Evolutionary conservation across 352 stramenopile species (phyloP).

Genomic region (Phytophthora quininea): DNA sequence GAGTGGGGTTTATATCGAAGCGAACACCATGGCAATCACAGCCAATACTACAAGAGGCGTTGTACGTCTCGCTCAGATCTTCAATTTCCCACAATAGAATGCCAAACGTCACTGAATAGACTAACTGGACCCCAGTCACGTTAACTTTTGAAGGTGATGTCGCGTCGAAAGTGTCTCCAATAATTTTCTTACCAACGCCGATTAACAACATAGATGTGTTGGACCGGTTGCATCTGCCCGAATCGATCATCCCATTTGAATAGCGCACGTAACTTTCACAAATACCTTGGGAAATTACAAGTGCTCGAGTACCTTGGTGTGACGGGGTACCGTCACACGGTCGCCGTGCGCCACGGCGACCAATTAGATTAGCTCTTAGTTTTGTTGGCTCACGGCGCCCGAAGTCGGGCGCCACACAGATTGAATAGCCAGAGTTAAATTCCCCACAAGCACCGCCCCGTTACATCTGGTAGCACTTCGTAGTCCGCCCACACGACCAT

Average conservation of each 20-base stretch:
- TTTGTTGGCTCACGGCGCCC: too few species aligned
- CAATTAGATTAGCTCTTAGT: too few species aligned
- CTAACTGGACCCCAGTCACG: neutral
- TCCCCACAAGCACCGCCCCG: too few species aligned
- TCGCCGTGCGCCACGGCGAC: too few species aligned
- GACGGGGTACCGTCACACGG: too few species aligned
- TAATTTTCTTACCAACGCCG: constrained; percentile 4
- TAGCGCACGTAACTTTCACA: too few species aligned
- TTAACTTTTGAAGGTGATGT: neutral
- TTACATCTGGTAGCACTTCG: too few species aligned
- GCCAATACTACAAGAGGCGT: constrained; percentile 3
- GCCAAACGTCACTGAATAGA: constrained; percentile 31
- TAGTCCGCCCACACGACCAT: too few species aligned
- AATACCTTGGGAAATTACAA: too few species aligned
- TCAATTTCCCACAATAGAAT: constrained; percentile 20
- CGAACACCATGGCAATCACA: constrained; percentile 8
- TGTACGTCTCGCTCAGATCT: constrained; percentile 10
- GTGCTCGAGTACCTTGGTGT: too few species aligned
- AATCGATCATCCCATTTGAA: neutral
- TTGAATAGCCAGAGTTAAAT: too few species aligned
- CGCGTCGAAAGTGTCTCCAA: constrained; percentile 2
- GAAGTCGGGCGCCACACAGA: too few species aligned
- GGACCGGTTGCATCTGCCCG: constrained; percentile 3
- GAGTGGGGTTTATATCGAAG: constrained; percentile 5
- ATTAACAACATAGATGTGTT: constrained; percentile 16